phyloP scores from a whole-genome alignment of 495 filamentous ascomycete species.

The Neurospora hispaniola region DNA sequence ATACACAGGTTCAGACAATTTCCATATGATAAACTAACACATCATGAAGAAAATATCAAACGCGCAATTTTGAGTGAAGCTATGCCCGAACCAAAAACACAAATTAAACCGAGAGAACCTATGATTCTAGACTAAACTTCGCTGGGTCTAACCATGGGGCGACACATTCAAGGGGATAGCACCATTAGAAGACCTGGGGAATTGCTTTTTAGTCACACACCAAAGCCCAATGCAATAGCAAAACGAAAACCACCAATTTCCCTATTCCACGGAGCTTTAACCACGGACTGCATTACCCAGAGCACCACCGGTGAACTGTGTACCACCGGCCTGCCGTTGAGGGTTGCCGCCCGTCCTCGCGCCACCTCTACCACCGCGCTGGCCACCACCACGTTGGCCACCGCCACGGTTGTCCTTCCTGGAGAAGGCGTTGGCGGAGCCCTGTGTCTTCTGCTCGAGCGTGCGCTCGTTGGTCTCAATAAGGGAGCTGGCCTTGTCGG shows the following conservation, averaged over 20 bases:
- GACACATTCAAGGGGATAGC: constrained; percentile 6
- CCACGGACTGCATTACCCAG: constrained; percentile 44
- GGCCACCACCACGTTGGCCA: constrained; percentile 58
- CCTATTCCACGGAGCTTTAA: constrained; percentile 20
- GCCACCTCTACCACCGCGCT: constrained; percentile 60
- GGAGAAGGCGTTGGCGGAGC: constrained; percentile 90
- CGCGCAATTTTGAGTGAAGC: not conserved
- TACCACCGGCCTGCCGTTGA: constrained; percentile 46
- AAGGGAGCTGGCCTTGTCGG: constrained; percentile 88
- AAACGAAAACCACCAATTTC: constrained; percentile 16
- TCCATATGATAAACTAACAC: not conserved
- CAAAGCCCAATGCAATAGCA: constrained; percentile 24
- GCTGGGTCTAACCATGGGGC: constrained; percentile 14
- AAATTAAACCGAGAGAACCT: not conserved
- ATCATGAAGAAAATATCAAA: not conserved
- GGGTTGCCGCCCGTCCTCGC: constrained; percentile 39
- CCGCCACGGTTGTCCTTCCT: constrained; percentile 67
- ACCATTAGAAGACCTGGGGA: constrained; percentile 10
- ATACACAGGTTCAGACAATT: not conserved
- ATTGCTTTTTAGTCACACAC: constrained; percentile 19
- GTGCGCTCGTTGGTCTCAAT: constrained; percentile 97
- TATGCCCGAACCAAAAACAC: not conserved
- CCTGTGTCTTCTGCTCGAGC: constrained; percentile 91
- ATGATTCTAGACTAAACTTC: constrained; percentile 15
- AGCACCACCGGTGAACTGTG: constrained; percentile 48